Conservation (phyloP, 202 grass and related monocot species). For the Zoysia matrella region DNA sequence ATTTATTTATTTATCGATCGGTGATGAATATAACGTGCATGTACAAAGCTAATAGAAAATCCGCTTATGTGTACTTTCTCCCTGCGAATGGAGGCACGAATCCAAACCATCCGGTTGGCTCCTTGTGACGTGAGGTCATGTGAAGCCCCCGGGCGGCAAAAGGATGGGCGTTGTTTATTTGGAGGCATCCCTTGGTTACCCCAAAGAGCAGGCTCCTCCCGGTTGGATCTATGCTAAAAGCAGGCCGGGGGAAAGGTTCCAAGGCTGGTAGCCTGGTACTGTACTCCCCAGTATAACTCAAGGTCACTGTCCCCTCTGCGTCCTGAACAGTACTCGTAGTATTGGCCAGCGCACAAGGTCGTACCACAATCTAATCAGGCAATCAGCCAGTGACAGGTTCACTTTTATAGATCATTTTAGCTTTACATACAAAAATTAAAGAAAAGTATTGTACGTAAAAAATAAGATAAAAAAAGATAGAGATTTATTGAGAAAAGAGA, state of each 20-base stretch:
- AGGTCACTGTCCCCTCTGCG: not conserved
- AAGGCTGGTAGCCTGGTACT: not conserved
- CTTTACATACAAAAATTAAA: no score
- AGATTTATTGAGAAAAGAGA: no score
- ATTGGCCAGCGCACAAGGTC: not conserved
- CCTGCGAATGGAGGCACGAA: constrained; percentile 16
- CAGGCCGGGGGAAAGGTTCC: constrained; percentile 7
- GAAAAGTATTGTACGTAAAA: no score
- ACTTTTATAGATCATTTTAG: no score
- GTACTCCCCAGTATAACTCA: not conserved
- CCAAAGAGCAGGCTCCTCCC: constrained; percentile 38
- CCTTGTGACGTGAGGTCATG: constrained; percentile 40
- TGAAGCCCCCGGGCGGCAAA: not conserved
- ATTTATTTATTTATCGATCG: no score
- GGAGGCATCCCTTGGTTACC: constrained; percentile 40
- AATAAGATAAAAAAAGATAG: no score
- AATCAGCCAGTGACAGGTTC: not conserved
- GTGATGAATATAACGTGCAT: no score
- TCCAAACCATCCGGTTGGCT: constrained; percentile 31
- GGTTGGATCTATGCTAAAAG: constrained; percentile 43
- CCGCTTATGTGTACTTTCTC: constrained; percentile 9
- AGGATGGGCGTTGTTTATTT: constrained; percentile 33
- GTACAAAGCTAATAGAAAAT: no score
- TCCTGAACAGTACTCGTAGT: not conserved
- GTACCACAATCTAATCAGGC: not conserved